Conservation (phyloP, 768 basidiomycete genomes). For the Guyanaporus albipodus region DNA sequence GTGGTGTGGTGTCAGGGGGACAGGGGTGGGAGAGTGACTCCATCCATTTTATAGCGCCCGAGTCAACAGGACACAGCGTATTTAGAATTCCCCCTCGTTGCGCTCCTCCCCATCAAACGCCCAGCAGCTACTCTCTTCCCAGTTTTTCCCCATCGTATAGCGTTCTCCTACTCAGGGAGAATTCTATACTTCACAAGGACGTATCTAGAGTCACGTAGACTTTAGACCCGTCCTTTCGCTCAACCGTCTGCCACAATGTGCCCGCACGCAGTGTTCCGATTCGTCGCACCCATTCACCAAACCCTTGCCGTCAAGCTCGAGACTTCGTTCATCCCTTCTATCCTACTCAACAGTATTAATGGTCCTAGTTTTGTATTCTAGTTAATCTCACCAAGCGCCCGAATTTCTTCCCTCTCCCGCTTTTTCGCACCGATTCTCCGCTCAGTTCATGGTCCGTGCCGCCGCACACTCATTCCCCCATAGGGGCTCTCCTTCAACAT, state of each 20-base stretch:
- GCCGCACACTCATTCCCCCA: slow-evolving; percentile 57
- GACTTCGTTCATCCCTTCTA: slow-evolving; percentile 14
- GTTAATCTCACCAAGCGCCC: slow-evolving; percentile 25
- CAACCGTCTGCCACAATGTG: slow-evolving; percentile 40
- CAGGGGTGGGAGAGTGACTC: slow-evolving; percentile 28
- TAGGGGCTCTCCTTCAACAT: slow-evolving; percentile 59
- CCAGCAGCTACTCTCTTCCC: background rate
- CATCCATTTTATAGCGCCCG: slow-evolving; percentile 30
- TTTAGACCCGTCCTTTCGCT: slow-evolving; percentile 30
- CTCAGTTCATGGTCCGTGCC: slow-evolving; percentile 32
- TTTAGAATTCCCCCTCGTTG: slow-evolving; percentile 15
- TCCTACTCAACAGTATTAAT: slow-evolving; percentile 28
- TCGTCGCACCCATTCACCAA: slow-evolving; percentile 20
- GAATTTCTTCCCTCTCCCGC: slow-evolving; percentile 4
- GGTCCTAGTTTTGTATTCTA: slow-evolving; percentile 35
- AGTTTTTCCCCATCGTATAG: slow-evolving; percentile 13
- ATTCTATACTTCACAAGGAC: slow-evolving; percentile 31
- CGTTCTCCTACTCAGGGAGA: slow-evolving; percentile 20
- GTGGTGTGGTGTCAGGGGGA: slow-evolving; percentile 22
- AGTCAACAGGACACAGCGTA: slow-evolving; percentile 23
- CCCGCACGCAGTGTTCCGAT: slow-evolving; percentile 24
- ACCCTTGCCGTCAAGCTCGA: slow-evolving; percentile 11
- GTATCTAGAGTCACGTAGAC: slow-evolving; percentile 41
- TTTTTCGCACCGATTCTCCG: background rate
- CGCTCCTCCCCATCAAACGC: slow-evolving; percentile 1